These are phyloP conservation scores for Boehmeria nivea DNA, from an alignment of 306 rosid species.

Conservation along the genomic window DNA sequence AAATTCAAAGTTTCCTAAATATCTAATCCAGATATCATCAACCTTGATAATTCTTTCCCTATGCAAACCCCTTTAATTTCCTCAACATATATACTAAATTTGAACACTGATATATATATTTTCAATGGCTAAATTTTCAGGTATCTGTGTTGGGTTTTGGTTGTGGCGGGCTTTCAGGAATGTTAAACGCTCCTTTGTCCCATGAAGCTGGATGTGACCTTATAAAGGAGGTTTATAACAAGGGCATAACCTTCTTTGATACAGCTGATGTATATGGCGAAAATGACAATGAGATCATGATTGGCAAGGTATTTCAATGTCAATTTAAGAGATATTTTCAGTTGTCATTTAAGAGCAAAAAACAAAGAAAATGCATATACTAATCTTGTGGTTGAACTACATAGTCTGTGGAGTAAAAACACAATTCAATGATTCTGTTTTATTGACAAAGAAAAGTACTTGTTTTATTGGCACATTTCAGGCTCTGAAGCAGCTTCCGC, in stretches of 20 bases:
- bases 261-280: constrained; percentile 33
- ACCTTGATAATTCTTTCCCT: too few relatives aligned
- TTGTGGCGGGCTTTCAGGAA: constrained; percentile 32
- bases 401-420: too few relatives aligned
- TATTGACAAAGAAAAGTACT: background rate
- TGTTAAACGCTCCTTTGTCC: constrained; percentile 26
- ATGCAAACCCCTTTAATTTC: too few relatives aligned
- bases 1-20: too few relatives aligned
- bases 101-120: too few relatives aligned
- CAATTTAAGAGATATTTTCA: too few relatives aligned
- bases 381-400: too few relatives aligned
- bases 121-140: constrained; percentile 14
- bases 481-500: constrained; percentile 64
- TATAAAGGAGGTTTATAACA: constrained; percentile 24
- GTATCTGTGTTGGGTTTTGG: constrained; percentile 47
- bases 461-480: constrained; percentile 11
- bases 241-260: constrained; percentile 39
- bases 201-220: constrained; percentile 24
- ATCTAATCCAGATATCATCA: too few relatives aligned
- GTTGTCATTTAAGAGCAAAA: too few relatives aligned
- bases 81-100: too few relatives aligned
- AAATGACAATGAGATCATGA: constrained; percentile 26
- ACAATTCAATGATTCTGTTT: too few relatives aligned
- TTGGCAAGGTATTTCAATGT: constrained; percentile 29
- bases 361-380: too few relatives aligned